phyloP scores from a whole-genome alignment of 164 flowering plant species.

The Vitis vinifera region DNA sequence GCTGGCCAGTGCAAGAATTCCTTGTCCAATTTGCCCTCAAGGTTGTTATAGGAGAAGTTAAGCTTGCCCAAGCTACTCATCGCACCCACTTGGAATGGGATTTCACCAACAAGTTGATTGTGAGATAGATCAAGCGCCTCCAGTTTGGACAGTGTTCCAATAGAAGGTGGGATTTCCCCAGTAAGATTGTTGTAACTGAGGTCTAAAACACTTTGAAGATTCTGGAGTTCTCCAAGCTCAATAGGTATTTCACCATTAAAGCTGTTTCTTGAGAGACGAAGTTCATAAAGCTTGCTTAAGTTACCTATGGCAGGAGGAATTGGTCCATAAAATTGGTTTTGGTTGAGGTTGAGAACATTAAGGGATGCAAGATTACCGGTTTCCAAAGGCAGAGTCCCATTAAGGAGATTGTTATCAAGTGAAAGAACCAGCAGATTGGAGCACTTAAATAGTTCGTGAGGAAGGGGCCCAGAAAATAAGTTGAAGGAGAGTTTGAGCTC shows the following conservation, averaged over 20 bases:
- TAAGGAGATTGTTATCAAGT: constrained; percentile 58
- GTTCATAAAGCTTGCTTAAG: constrained; percentile 73
- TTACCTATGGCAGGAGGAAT: constrained; percentile 65
- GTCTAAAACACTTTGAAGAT: constrained; percentile 77
- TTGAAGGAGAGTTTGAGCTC: constrained; percentile 83
- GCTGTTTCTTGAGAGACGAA: constrained; percentile 59
- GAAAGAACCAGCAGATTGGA: constrained; percentile 71
- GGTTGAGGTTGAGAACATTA: constrained; percentile 62
- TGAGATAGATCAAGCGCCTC: constrained; percentile 86
- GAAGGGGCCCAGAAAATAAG: constrained; percentile 61
- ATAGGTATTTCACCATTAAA: constrained; percentile 68
- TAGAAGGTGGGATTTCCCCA: constrained; percentile 67
- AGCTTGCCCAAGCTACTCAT: constrained; percentile 87
- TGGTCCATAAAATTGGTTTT: constrained; percentile 58
- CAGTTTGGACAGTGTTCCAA: constrained; percentile 63
- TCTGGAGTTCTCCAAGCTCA: constrained; percentile 71
- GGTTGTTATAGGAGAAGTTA: constrained; percentile 74
- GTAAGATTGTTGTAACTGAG: constrained; percentile 81
- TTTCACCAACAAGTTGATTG: constrained; percentile 67
- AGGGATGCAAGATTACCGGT: constrained; percentile 62
- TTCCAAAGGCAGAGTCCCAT: constrained; percentile 66
- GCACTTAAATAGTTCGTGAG: constrained; percentile 64
- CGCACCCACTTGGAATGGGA: constrained; percentile 58
- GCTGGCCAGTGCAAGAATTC: constrained; percentile 71
- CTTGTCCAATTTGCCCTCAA: constrained; percentile 68